Conservation (phyloP, 2,329 filamentous ascomycete species). For the Pezicula carpinea region DNA sequence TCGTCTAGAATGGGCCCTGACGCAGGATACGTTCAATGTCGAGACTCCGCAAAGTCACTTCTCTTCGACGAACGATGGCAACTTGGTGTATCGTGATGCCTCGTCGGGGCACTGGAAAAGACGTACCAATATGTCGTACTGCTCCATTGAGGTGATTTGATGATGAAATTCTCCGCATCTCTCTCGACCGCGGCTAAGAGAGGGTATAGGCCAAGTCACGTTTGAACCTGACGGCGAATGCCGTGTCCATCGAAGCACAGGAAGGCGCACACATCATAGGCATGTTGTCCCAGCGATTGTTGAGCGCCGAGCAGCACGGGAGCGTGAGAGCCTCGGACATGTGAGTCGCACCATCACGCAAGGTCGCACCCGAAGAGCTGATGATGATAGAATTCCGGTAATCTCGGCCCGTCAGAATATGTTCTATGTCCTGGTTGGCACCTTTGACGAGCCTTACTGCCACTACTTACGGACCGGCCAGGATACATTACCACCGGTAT, state of each 20-base stretch:
- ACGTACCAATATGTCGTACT: slow-evolving; percentile 4
- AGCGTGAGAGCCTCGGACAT: slow-evolving; percentile 1
- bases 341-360: background rate
- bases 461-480: slow-evolving; percentile 5
- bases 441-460: slow-evolving; percentile 1
- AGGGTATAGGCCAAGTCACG: slow-evolving; percentile 6
- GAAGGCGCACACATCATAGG: slow-evolving; percentile 8
- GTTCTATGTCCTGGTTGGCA: slow-evolving; percentile 5
- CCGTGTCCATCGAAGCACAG: slow-evolving; percentile 3
- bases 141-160: slow-evolving; percentile 6
- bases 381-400: slow-evolving; percentile 5
- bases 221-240: background rate
- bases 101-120: slow-evolving; percentile 5
- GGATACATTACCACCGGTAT: background rate
- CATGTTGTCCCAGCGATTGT: slow-evolving; percentile 6
- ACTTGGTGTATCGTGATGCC: slow-evolving; percentile 3
- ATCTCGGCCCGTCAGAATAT: slow-evolving; percentile 7
- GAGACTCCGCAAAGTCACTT: slow-evolving; percentile 1
- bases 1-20: slow-evolving; percentile 6
- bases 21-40: slow-evolving; percentile 5
- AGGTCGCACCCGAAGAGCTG: background rate
- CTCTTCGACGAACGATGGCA: slow-evolving; percentile 9
- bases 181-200: background rate
- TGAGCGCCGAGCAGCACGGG: background rate
- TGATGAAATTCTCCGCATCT: background rate